Conservation (phyloP, 441 rosid genomes). For the Hypseocharis bilobata region DNA sequence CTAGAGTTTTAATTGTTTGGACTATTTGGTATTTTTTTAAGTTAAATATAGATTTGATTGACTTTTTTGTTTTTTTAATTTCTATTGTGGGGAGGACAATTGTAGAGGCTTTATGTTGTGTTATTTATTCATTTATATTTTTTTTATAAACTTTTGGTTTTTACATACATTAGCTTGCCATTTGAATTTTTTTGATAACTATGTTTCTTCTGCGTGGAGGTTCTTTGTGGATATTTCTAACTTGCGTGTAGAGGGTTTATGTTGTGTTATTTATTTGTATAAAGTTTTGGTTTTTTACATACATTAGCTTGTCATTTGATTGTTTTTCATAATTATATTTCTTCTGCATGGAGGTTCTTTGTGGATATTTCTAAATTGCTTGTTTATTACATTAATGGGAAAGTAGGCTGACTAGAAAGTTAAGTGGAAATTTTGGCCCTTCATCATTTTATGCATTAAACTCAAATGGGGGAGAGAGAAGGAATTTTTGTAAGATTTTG, state of each 20-base stretch:
- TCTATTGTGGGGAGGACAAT: no score
- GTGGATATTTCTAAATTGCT: not conserved
- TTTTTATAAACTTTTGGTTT: not conserved
- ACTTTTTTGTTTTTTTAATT: no score
- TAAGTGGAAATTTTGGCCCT: not conserved
- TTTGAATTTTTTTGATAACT: not conserved
- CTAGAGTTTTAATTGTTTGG: conserved; percentile 3
- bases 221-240: not conserved
- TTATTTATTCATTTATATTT: no score
- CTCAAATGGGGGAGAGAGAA: not conserved
- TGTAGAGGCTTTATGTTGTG: no score
- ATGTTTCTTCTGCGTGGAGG: not conserved
- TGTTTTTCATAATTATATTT: no score
- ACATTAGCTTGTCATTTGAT: not conserved
- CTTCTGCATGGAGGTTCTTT: not conserved
- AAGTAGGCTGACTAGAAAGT: not conserved
- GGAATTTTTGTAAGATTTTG: not conserved
- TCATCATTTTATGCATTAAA: not conserved
- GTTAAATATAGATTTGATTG: not conserved
- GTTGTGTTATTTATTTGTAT: not conserved
- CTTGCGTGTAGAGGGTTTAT: no score
- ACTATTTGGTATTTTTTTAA: not conserved
- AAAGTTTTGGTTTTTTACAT: not conserved
- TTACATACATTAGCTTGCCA: not conserved
- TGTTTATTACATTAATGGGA: not conserved